phyloP scores from a whole-genome alignment of 2,329 filamentous ascomycete species.

The Paraphaeosphaeria sporulosa region DNA sequence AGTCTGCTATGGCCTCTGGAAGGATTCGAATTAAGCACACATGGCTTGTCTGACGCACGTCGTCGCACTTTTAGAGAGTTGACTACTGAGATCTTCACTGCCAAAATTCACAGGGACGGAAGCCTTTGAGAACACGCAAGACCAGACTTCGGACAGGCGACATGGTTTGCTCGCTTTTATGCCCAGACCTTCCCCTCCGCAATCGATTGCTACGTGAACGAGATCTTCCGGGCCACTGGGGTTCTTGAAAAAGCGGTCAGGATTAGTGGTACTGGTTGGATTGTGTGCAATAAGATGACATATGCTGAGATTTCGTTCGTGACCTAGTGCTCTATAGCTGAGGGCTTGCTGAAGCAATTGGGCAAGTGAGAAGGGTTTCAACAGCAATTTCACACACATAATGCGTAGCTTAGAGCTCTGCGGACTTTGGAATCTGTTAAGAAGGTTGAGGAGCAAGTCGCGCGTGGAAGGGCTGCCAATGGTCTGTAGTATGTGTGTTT shows the following conservation, averaged over 20 bases:
- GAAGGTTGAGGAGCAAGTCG: not conserved
- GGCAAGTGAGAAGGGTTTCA: not conserved
- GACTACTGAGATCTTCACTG: not conserved
- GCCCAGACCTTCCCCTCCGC: conserved; percentile 52
- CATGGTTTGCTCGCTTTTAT: conserved; percentile 50
- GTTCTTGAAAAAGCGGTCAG: conserved; percentile 50
- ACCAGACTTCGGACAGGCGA: conserved; percentile 52
- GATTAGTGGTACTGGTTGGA: conserved; percentile 38
- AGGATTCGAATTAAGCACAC: not conserved
- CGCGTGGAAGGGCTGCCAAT: not conserved
- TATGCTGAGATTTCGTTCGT: conserved; percentile 1
- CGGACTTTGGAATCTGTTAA: not conserved
- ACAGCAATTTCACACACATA: not conserved
- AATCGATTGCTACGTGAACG: conserved; percentile 54
- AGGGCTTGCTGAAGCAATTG: not conserved
- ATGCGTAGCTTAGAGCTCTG: not conserved
- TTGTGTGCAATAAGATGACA: conserved; percentile 51
- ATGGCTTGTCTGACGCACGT: not conserved
- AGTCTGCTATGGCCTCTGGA: not conserved
- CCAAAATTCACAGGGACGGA: not conserved
- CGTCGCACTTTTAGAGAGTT: not conserved
- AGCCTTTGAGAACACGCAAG: not conserved
- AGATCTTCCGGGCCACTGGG: conserved; percentile 53
- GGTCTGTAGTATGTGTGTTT: too few species aligned
- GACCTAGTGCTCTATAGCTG: not conserved